Percentiles rank a stretch among this genome's conserved stretches.
Evolutionary conservation across 176 grass and related monocot species (phyloP).

Genomic region (Musa acuminata): DNA sequence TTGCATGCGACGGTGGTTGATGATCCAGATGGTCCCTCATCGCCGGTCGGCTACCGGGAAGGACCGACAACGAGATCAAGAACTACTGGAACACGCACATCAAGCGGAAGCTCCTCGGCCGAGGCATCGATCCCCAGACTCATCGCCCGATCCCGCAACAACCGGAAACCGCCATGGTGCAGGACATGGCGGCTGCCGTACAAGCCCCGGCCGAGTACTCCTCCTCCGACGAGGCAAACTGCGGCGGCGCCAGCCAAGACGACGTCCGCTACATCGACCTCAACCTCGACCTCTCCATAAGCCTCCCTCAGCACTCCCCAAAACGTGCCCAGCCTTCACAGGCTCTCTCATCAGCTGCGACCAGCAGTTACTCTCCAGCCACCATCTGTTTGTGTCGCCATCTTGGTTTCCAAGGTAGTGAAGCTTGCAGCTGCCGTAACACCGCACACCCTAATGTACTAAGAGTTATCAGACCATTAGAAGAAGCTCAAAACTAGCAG

Average conservation of each 20-base stretch:
- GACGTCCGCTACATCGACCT: not conserved
- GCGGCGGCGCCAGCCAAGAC: not conserved
- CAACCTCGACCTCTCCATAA: not conserved
- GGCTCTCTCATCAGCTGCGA: no score
- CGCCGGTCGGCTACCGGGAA: not conserved
- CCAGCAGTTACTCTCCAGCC: not conserved
- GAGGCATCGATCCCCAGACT: conserved; percentile 9
- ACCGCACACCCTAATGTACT: not conserved
- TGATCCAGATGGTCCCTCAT: conserved; percentile 12
- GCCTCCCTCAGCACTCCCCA: not conserved
- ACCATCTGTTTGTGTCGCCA: not conserved
- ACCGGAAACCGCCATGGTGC: no score
- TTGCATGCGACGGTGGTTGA: not conserved
- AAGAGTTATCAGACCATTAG: not conserved
- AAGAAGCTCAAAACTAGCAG: no score
- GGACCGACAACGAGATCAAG: conserved; percentile 23
- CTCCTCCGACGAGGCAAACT: not conserved
- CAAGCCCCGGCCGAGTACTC: not conserved
- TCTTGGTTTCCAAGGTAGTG: not conserved
- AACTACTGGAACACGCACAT: conserved; percentile 24
- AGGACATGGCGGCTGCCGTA: no score
- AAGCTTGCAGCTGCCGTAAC: not conserved
- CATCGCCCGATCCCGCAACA: not conserved
- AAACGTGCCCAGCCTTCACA: no score
- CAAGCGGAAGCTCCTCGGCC: conserved; percentile 20